A percentile compares a stretch with the other conserved stretches of the same genome.
phyloP scores from a whole-genome alignment of 106 monocot species.

The Acanthochlamys bracteata region DNA sequence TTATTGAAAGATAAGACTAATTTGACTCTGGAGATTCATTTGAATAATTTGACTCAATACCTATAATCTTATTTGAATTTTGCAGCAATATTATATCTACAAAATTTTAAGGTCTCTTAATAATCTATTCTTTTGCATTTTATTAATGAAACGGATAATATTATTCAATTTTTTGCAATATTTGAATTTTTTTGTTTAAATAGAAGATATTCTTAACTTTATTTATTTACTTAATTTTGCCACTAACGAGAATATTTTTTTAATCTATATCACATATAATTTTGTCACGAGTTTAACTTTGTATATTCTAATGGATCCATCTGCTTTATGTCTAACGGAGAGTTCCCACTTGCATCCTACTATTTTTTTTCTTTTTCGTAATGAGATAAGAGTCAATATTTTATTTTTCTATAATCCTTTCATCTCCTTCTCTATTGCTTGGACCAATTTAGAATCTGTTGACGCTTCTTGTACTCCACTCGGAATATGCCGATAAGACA shows the following conservation, averaged over 20 bases:
- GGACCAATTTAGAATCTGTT: not conserved
- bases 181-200: too few species aligned
- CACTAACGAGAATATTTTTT: constrained; percentile 3
- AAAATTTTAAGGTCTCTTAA: too few species aligned
- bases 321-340: too few species aligned
- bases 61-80: too few species aligned
- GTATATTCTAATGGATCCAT: not conserved
- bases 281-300: constrained; percentile 2
- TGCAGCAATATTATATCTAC: too few species aligned
- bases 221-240: constrained; percentile 2
- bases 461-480: constrained; percentile 1
- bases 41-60: too few species aligned
- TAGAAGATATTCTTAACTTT: too few species aligned
- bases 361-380: not conserved
- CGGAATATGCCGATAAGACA: not conserved
- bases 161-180: too few species aligned
- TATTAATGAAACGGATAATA: too few species aligned
- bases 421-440: not conserved
- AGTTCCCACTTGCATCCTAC: constrained; percentile 1
- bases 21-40: too few species aligned
- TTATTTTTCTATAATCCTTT: constrained; percentile 5
- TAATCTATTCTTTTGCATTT: too few species aligned
- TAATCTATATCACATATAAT: constrained; percentile 2
- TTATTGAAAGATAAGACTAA: too few species aligned
- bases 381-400: not conserved